phyloP scores from a whole-genome alignment of 768 basidiomycete genomes.

The Ramaria sp. region DNA sequence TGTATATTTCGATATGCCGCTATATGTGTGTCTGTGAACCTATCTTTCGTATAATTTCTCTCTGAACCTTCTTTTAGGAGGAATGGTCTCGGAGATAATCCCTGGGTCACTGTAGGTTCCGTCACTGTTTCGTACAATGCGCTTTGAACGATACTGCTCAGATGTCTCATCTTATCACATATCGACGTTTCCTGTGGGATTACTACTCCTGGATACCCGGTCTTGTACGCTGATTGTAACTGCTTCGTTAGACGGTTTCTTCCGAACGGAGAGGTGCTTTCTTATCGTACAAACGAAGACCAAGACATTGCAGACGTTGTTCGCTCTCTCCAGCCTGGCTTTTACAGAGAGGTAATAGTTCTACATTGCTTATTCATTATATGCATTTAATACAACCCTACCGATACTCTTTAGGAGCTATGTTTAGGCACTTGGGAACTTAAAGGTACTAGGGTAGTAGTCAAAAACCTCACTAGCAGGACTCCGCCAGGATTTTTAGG shows the following conservation, averaged over 20 bases:
- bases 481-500: constrained; percentile 10
- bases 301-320: constrained; percentile 59
- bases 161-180: constrained; percentile 82
- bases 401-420: constrained; percentile 41
- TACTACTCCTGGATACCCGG: background rate
- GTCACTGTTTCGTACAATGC: background rate
- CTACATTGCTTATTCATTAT: background rate
- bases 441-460: constrained; percentile 43
- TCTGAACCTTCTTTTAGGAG: constrained; percentile 33
- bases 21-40: constrained; percentile 45
- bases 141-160: constrained; percentile 17
- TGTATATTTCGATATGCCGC: constrained; percentile 88
- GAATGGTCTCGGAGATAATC: constrained; percentile 67
- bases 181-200: constrained; percentile 80
- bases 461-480: constrained; percentile 53
- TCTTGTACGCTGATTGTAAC: background rate
- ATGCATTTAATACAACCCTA: background rate
- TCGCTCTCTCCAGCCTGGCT: constrained; percentile 59
- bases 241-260: constrained; percentile 59
- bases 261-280: constrained; percentile 77
- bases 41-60: constrained; percentile 3
- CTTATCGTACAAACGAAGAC: constrained; percentile 76
- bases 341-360: constrained; percentile 60
- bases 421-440: constrained; percentile 64
- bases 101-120: constrained; percentile 72